These are phyloP conservation scores for Odontarrhena argentea DNA, from an alignment of 345 rosid genomes.

Conservation along the genomic window DNA sequence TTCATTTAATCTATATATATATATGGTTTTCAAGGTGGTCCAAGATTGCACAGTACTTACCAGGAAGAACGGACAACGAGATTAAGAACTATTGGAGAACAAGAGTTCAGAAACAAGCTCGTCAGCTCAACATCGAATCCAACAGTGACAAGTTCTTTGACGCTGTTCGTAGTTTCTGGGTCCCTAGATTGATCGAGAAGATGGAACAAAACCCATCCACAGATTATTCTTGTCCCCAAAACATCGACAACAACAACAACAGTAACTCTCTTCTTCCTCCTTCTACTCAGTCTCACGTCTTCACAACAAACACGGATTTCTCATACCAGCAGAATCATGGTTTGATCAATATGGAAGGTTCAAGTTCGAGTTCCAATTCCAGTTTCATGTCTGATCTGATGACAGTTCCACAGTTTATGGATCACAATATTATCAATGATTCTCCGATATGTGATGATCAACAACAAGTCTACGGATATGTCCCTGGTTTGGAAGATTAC, in stretches of 20 bases:
- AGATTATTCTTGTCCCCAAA: conserved; percentile 27
- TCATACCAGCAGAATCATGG: conserved; percentile 8
- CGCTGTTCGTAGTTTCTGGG: conserved; percentile 67
- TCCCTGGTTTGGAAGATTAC: conserved; percentile 41
- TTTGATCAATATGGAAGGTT: conserved; percentile 33
- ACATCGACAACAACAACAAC: conserved; percentile 18
- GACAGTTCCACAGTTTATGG: conserved; percentile 41
- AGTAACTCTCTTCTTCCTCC: conserved; percentile 34
- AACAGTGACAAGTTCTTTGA: conserved; percentile 72
- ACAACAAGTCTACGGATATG: conserved; percentile 44
- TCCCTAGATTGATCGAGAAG: conserved; percentile 76
- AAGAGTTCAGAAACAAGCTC: conserved; percentile 87
- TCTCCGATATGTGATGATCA: conserved; percentile 28
- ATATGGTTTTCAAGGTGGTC: conserved; percentile 62
- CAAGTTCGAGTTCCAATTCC: conserved; percentile 23
- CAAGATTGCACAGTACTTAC: conserved; percentile 82
- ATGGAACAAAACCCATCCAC: conserved; percentile 49
- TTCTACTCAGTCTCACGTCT: conserved; percentile 28
- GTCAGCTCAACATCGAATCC: conserved; percentile 76
- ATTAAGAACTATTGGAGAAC: conserved; percentile 98
- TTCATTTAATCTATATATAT: not conserved
- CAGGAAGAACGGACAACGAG: conserved; percentile 93
- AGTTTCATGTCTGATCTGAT: conserved; percentile 42
- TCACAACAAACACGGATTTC: conserved; percentile 11
- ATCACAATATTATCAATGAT: conserved; percentile 35